Percentiles rank a stretch among this genome's conserved stretches.
phyloP scores from a whole-genome alignment of 345 rosid species.

The Balakata baccata region DNA sequence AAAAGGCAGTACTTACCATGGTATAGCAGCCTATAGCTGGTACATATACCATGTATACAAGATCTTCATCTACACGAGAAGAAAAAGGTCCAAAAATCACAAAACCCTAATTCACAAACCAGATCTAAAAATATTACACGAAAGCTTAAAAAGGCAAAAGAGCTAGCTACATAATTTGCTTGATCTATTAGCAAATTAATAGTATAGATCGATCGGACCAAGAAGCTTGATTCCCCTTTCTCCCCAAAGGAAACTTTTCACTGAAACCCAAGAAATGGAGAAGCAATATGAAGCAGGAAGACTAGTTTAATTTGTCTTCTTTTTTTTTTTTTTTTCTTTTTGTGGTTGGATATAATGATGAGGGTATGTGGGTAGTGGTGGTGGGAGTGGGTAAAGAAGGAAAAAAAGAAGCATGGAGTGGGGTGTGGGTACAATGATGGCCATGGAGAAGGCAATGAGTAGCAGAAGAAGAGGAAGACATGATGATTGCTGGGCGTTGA shows the following conservation, averaged over 20 bases:
- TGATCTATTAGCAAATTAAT: too few species aligned
- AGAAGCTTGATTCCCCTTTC: conserved; percentile 51
- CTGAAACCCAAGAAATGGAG: not conserved
- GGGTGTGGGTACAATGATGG: conserved; percentile 36
- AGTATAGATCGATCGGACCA: conserved; percentile 34
- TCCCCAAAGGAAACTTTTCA: not conserved
- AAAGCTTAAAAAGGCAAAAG: conserved; percentile 1
- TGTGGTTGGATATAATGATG: conserved; percentile 13
- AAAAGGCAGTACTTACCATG: too few species aligned
- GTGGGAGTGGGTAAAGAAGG: conserved; percentile 5
- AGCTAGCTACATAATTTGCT: too few species aligned
- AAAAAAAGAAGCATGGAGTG: not conserved
- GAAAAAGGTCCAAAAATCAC: not conserved
- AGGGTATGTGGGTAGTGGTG: not conserved
- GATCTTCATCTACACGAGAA: too few species aligned
- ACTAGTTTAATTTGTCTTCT: too few species aligned
- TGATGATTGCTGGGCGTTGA: conserved; percentile 34
- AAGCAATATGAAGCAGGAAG: too few species aligned
- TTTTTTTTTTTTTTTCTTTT: not conserved
- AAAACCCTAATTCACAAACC: not conserved
- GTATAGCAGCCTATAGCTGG: too few species aligned
- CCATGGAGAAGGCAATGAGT: conserved; percentile 16
- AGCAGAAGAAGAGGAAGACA: conserved; percentile 9
- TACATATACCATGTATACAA: too few species aligned
- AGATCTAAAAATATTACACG: not conserved